These are phyloP conservation scores for Luffa aegyptiaca DNA, from an alignment of 306 rosid species.

Conservation along the genomic window DNA sequence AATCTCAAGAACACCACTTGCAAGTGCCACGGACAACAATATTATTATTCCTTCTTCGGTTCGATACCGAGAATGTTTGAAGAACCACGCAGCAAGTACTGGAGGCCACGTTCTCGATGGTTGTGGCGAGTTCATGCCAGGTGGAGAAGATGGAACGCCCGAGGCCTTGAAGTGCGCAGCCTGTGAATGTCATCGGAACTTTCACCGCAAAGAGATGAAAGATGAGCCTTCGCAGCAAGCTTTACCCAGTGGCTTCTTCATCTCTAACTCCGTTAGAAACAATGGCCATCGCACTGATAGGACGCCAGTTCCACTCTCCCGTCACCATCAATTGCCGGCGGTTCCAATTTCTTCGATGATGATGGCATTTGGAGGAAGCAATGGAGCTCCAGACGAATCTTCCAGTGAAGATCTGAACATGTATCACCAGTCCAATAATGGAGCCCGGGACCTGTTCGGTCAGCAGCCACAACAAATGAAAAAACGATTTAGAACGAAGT, in stretches of 20 bases:
- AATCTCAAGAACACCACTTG: not conserved
- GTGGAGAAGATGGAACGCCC: conserved; percentile 49
- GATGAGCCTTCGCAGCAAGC: conserved; percentile 18
- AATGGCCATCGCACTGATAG: not conserved
- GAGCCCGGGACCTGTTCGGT: not conserved
- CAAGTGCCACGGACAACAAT: not conserved
- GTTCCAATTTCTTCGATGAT: conserved; percentile 44
- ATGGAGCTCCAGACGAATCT: conserved; percentile 51
- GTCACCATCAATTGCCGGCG: conserved; percentile 9
- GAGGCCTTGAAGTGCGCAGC: conserved; percentile 72
- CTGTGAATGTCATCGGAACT: conserved; percentile 89
- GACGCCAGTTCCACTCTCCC: conserved; percentile 1
- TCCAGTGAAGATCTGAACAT: conserved; percentile 75
- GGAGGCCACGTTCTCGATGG: conserved; percentile 87
- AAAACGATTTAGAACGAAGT: conserved; percentile 83
- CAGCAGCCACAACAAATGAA: conserved; percentile 13
- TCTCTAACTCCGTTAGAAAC: conserved; percentile 11
- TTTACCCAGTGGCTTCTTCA: conserved; percentile 15
- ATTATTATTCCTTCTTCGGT: not conserved
- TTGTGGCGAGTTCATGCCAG: conserved; percentile 97
- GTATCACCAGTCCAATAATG: conserved; percentile 22
- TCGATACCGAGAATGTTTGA: conserved; percentile 68
- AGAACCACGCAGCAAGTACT: conserved; percentile 79
- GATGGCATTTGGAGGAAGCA: conserved; percentile 68
- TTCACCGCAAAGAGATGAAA: conserved; percentile 61